Base-by-base conservation (phyloP, 2,329 filamentous ascomycete genomes). In the Fusarium stilboides region DNA sequence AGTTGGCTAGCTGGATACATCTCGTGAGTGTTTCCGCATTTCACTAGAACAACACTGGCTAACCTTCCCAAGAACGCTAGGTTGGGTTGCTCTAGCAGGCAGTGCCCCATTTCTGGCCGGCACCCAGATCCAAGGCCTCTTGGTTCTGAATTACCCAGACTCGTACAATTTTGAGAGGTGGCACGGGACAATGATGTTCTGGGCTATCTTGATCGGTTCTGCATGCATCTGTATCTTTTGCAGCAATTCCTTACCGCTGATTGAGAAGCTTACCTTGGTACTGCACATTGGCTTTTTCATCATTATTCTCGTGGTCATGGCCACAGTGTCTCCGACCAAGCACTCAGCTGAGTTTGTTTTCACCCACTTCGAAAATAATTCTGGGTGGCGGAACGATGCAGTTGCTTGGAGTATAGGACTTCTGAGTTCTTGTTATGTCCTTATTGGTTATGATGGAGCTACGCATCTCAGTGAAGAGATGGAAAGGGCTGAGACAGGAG, bases 231-330 rank as follows among this genome's bases (percentile, higher is more conserved):
- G 37, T 9, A 44, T 44, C 26, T 17, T 53, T 6, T 53, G 37
- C 17, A 61, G 57, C 37, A 56, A 45, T n/a, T n/a, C 39, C 3
- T 39, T 61, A 8, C 57, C 57, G 5, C n/a, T 56, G 6, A 20
- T 61, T 5, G 57, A 61, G 39, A 61, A 61, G 19, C 19, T 55
- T 4, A 61, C 45, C 28, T 50, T 61, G 57, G n/a, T 42, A 8
- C 44, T 61, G 5, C 57, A 61, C 31, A n/a, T 61, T 8, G 19
- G 47, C 2, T 61, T 61, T 37, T 61, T 61, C 20, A 37, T 61
- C 19, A n/a, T 43, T 5, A 61, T 57, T 6, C 20, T 61, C 2
- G 39, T 61, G 12, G 57, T 49, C 7, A 37, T 61, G 28, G 37
- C 26, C 5, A 39, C 17, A 31, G 28, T 31, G 10, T 42, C 17